These are phyloP conservation scores for Babjeviella inositovora DNA, from an alignment of 805 yeast species.

Conservation along the genomic window DNA sequence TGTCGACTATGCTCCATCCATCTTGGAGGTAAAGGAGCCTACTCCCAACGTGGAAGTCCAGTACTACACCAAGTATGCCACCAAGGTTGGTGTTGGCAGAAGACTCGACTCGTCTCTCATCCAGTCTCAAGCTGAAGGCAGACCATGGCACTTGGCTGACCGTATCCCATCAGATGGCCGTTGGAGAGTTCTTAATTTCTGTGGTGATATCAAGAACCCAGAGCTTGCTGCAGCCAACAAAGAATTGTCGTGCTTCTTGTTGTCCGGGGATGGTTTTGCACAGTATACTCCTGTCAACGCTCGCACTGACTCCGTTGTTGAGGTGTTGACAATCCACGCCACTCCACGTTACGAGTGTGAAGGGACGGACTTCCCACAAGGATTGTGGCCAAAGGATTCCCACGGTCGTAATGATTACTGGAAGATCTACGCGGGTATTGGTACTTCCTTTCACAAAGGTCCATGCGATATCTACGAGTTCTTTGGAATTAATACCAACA, in stretches of 20 bases:
- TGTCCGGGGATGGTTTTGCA: no score
- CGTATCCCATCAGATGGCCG: constrained; percentile 11
- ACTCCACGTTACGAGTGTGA: constrained; percentile 6
- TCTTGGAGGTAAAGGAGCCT: constrained; percentile 5
- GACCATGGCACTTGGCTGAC: constrained; percentile 8
- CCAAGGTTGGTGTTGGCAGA: constrained; percentile 9
- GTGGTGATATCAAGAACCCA: constrained; percentile 7
- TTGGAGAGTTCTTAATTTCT: constrained; percentile 11
- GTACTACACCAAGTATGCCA: constrained; percentile 6
- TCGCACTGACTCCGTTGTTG: constrained; percentile 9
- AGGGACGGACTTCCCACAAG: constrained; percentile 10
- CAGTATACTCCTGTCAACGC: constrained; percentile 12
- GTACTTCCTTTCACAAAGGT: constrained; percentile 11
- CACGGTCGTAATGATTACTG: constrained; percentile 10
- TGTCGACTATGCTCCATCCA: constrained; percentile 10
- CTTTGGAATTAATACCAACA: constrained; percentile 10
- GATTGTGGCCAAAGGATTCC: constrained; percentile 8
- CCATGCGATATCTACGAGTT: constrained; percentile 8
- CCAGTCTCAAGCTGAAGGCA: constrained; percentile 9
- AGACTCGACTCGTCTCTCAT: constrained; percentile 9
- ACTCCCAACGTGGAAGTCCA: no score
- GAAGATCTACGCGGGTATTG: constrained; percentile 10
- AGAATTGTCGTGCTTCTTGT: no score
- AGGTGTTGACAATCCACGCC: constrained; percentile 9
- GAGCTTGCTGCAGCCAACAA: constrained; percentile 4